These are phyloP conservation scores for Ophiostoma australiae DNA, from an alignment of 2,329 filamentous ascomycete genomes.

Conservation along the genomic window DNA sequence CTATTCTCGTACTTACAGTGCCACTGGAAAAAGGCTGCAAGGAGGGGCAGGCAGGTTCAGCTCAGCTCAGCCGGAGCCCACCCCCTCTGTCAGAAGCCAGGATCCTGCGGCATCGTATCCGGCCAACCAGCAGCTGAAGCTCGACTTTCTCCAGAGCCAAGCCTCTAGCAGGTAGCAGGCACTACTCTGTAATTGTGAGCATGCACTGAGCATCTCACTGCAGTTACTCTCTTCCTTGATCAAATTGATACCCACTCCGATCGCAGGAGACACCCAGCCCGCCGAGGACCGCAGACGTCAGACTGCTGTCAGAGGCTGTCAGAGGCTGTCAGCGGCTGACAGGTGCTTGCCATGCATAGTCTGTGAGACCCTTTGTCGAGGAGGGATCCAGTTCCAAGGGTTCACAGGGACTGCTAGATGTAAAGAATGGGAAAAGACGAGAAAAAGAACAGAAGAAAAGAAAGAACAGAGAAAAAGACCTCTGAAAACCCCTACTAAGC, in stretches of 20 bases:
- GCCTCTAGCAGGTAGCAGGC: conserved; percentile 7
- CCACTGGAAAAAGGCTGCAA: neutral
- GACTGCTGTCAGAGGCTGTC: neutral
- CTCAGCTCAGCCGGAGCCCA: neutral
- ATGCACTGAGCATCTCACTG: too few relatives aligned
- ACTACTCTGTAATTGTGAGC: neutral
- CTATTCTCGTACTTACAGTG: neutral
- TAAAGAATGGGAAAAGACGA: too few relatives aligned
- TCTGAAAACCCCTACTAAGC: neutral
- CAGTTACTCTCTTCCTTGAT: too few relatives aligned
- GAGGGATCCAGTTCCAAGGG: neutral
- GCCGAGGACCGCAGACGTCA: neutral
- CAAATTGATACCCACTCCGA: too few relatives aligned
- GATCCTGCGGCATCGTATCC: neutral
- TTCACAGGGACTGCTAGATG: neutral
- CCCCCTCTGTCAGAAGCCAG: neutral
- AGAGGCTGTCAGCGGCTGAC: neutral
- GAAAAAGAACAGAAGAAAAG: neutral
- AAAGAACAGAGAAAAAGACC: neutral
- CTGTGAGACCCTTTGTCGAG: neutral
- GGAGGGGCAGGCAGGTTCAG: neutral
- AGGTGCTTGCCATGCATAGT: neutral
- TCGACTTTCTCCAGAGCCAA: conserved; percentile 13
- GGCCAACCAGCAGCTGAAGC: neutral
- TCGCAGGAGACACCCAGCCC: neutral